Percentiles rank a stretch among this genome's conserved stretches.
Evolutionary conservation across 768 basidiomycete species (phyloP).

Genomic region (Russula dissimulans): DNA sequence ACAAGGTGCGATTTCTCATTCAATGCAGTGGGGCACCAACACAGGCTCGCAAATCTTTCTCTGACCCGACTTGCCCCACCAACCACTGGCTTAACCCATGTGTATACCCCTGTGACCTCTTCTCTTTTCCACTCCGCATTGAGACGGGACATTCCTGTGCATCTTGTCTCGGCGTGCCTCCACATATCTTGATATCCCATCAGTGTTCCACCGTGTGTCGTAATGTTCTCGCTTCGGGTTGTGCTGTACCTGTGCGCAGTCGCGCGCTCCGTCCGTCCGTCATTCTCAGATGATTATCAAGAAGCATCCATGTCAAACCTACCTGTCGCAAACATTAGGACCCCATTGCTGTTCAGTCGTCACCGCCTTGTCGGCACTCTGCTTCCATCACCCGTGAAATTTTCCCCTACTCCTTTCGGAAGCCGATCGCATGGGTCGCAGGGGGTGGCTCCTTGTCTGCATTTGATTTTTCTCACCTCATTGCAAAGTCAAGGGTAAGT

Average conservation of each 20-base stretch:
- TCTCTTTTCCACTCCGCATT: not conserved
- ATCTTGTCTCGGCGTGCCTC: not conserved
- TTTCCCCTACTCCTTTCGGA: conserved; percentile 1
- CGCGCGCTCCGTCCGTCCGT: conserved; percentile 15
- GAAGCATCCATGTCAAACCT: conserved; percentile 4
- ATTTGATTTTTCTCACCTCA: conserved; percentile 4
- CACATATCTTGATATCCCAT: not conserved
- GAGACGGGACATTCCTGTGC: not conserved
- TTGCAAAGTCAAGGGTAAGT: conserved; percentile 1
- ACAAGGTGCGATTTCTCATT: not conserved
- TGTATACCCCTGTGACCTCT: not conserved
- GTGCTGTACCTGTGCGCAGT: not conserved
- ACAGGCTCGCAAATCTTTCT: not conserved
- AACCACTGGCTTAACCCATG: not conserved
- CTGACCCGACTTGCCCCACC: not conserved
- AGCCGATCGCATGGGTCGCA: conserved; percentile 2
- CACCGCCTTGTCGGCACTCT: conserved; percentile 1
- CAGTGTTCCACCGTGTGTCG: not conserved
- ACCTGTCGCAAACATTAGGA: not conserved
- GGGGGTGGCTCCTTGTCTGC: not conserved
- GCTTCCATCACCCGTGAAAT: not conserved
- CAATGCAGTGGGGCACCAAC: not conserved
- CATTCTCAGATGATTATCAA: conserved; percentile 7
- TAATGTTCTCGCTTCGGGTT: conserved; percentile 4
- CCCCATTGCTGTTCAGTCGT: not conserved